Conservation (phyloP, 805 yeast genomes). For the Zygosaccharomyces kombuchaensis region DNA sequence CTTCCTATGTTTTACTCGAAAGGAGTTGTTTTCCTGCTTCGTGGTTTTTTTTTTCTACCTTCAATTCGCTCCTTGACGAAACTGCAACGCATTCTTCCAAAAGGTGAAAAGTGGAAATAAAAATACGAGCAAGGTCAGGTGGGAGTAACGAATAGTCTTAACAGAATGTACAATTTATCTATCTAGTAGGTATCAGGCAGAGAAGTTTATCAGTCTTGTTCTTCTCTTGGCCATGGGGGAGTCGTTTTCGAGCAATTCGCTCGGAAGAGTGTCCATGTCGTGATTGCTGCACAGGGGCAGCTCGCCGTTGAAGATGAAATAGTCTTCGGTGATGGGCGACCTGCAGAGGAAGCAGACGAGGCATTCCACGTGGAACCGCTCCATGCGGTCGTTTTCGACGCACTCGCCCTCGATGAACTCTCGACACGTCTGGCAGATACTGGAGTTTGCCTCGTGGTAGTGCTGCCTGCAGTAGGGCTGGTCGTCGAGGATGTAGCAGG, state of each 20-base stretch:
- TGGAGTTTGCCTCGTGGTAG: slow-evolving; percentile 67
- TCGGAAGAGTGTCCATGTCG: slow-evolving; percentile 24
- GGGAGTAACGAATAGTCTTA: neutral
- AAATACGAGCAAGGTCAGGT: neutral
- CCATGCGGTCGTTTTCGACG: slow-evolving; percentile 65
- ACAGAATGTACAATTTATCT: neutral
- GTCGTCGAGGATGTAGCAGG: slow-evolving; percentile 74
- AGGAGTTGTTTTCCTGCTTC: slow-evolving; percentile 5
- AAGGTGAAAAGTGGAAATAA: neutral
- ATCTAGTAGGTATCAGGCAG: neutral
- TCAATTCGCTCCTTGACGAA: slow-evolving; percentile 6
- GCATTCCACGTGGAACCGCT: slow-evolving; percentile 74
- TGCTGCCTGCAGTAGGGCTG: slow-evolving; percentile 78
- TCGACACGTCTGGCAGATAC: slow-evolving; percentile 67
- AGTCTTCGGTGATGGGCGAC: slow-evolving; percentile 48
- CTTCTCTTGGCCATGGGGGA: slow-evolving; percentile 29
- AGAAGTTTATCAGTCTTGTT: slow-evolving; percentile 30
- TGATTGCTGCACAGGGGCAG: slow-evolving; percentile 31
- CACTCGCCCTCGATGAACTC: slow-evolving; percentile 87
- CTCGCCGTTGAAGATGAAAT: slow-evolving; percentile 34
- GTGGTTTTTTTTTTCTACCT: neutral
- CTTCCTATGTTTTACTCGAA: slow-evolving; percentile 3
- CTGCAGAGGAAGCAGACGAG: slow-evolving; percentile 64
- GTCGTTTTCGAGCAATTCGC: slow-evolving; percentile 13
- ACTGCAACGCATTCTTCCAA: slow-evolving; percentile 2